Conservation (phyloP, 208 protist genomes). For the Strigomonas culicis region DNA sequence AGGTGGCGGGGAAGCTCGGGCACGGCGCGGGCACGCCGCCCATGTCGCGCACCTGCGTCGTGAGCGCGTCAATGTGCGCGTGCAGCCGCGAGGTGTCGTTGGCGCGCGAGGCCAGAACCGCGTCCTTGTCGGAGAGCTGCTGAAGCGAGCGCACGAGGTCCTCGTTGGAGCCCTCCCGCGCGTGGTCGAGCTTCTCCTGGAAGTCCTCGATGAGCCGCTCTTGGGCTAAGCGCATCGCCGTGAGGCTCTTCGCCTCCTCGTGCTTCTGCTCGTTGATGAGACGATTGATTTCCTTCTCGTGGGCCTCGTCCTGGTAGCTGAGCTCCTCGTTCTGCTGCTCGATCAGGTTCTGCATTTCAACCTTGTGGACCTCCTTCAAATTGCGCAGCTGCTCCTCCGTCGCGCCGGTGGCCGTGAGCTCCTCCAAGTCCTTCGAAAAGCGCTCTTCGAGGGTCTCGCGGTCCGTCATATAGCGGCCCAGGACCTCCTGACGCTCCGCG, state of each 20-base stretch:
- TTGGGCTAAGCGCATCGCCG: slow-evolving; percentile 72
- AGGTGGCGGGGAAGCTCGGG: slow-evolving; percentile 56
- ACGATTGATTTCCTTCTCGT: slow-evolving; percentile 71
- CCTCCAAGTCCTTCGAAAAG: slow-evolving; percentile 58
- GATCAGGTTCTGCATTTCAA: slow-evolving; percentile 75
- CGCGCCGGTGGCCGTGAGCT: slow-evolving; percentile 51
- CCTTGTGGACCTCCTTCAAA: slow-evolving; percentile 73
- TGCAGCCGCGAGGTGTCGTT: slow-evolving; percentile 81
- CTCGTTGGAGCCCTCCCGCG: slow-evolving; percentile 73
- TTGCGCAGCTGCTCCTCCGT: slow-evolving; percentile 71
- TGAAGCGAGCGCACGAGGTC: slow-evolving; percentile 65
- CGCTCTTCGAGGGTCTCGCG: slow-evolving; percentile 42
- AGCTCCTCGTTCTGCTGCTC: slow-evolving; percentile 86
- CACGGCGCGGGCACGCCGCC: slow-evolving; percentile 32
- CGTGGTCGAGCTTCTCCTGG: slow-evolving; percentile 73
- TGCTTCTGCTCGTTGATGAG: slow-evolving; percentile 81
- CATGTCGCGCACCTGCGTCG: slow-evolving; percentile 47
- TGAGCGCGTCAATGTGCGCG: slow-evolving; percentile 59
- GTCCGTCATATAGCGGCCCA: slow-evolving; percentile 61
- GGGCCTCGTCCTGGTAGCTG: slow-evolving; percentile 70
- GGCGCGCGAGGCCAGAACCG: slow-evolving; percentile 68
- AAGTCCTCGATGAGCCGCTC: slow-evolving; percentile 84
- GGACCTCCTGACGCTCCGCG: slow-evolving; percentile 63
- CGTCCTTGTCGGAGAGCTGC: slow-evolving; percentile 77
- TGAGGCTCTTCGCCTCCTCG: slow-evolving; percentile 66